A percentile compares a stretch with the other conserved stretches of the same genome.
Conservation (phyloP, 2,329 filamentous ascomycete species). For the Beauveria rudraprayagi region DNA sequence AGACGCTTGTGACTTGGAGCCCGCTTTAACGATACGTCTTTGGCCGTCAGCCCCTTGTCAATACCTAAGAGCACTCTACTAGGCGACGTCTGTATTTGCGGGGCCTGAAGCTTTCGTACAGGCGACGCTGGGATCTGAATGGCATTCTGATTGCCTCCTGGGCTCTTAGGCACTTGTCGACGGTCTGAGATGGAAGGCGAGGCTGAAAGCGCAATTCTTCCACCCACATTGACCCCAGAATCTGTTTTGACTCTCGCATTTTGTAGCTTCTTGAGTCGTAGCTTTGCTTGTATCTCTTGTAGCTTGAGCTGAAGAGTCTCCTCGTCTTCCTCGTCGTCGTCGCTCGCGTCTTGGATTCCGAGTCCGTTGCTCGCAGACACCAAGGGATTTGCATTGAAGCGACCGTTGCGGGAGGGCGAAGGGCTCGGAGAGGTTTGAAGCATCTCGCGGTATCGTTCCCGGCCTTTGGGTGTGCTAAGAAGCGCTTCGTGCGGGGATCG, state of each 20-base stretch:
- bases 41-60: conserved; percentile 74
- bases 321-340: conserved; percentile 84
- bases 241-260: conserved; percentile 33
- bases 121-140: conserved; percentile 72
- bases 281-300: conserved; percentile 77
- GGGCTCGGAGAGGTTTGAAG: conserved; percentile 60
- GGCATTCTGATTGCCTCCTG: conserved; percentile 2
- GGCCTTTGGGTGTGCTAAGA: conserved; percentile 65
- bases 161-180: background rate
- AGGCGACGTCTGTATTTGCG: conserved; percentile 60
- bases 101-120: conserved; percentile 50
- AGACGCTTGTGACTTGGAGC: conserved; percentile 42
- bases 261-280: conserved; percentile 82
- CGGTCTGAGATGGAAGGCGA: conserved; percentile 2
- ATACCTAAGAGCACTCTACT: conserved; percentile 76
- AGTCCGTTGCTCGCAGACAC: conserved; percentile 26
- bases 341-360: conserved; percentile 34
- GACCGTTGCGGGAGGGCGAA: conserved; percentile 42
- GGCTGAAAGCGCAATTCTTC: conserved; percentile 10
- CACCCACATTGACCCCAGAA: conserved; percentile 10
- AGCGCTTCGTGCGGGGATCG: conserved; percentile 58
- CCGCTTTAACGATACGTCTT: conserved; percentile 77
- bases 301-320: conserved; percentile 82
- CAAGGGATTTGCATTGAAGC: background rate
- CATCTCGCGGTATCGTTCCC: conserved; percentile 63